Conservation (phyloP, 2,329 filamentous ascomycete genomes). For the Cladophialophora yegresii region DNA sequence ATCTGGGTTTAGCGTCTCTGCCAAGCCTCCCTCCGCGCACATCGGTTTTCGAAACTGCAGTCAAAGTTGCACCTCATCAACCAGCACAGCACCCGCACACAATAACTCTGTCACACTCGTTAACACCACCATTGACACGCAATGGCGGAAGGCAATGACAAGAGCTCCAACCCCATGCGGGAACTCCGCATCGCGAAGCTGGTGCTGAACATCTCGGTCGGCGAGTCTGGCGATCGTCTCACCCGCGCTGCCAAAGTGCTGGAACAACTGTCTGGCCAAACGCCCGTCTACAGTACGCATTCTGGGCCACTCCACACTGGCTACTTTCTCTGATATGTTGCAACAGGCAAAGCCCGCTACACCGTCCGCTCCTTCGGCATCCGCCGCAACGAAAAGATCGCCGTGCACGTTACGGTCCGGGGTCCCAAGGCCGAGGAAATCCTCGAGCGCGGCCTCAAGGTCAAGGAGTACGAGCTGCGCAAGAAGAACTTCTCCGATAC, state of each 20-base stretch:
- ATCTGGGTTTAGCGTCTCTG: constrained; percentile 11
- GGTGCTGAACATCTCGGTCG: constrained; percentile 98
- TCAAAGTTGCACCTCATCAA: constrained; percentile 2
- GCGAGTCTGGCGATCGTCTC: constrained; percentile 99
- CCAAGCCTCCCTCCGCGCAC: constrained; percentile 18
- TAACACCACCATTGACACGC: constrained; percentile 36
- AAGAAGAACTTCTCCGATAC: constrained; percentile 99
- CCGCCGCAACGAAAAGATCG: constrained; percentile 99
- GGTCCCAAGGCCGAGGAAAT: constrained; percentile 99
- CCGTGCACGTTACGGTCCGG: constrained; percentile 98
- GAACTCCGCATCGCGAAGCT: constrained; percentile 99
- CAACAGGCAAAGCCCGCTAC: constrained; percentile 95
- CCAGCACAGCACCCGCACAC: constrained; percentile 4
- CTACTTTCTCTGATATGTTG: constrained; percentile 15
- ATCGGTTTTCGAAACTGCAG: constrained; percentile 8
- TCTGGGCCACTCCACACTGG: constrained; percentile 16
- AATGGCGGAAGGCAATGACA: constrained; percentile 69
- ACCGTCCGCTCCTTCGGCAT: constrained; percentile 99
- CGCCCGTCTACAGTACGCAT: constrained; percentile 93
- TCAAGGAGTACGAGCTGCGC: constrained; percentile 99
- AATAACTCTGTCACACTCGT: constrained; percentile 38
- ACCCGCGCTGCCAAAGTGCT: constrained; percentile 99
- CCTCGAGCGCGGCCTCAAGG: constrained; percentile 99
- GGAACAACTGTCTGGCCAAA: constrained; percentile 99
- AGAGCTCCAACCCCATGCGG: constrained; percentile 97